A percentile compares a stretch with the other conserved stretches of the same genome.
Conservation (phyloP, 2,329 filamentous ascomycete genomes). For the Amylocarpus encephaloides region DNA sequence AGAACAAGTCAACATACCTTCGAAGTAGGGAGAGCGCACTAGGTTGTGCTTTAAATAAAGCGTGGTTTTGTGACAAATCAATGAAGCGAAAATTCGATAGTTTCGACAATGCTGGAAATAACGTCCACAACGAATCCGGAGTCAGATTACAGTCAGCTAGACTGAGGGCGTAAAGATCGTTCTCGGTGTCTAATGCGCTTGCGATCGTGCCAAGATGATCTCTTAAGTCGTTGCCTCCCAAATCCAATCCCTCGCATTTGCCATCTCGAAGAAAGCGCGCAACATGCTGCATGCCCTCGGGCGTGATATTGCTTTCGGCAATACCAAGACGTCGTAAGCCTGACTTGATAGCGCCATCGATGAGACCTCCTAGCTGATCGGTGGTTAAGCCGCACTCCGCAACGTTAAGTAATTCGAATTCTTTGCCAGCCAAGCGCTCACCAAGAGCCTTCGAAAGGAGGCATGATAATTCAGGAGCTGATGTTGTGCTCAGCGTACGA, state of each 20-base stretch:
- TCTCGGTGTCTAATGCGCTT: slow-evolving; percentile 44
- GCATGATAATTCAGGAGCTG: slow-evolving; percentile 40
- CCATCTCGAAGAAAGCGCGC: slow-evolving; percentile 68
- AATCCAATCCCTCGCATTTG: slow-evolving; percentile 78
- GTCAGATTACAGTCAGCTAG: slow-evolving; percentile 79
- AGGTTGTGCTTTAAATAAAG: slow-evolving; percentile 68
- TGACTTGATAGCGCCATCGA: slow-evolving; percentile 76
- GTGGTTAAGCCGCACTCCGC: slow-evolving; percentile 70
- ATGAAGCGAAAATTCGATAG: slow-evolving; percentile 77
- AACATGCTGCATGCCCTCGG: slow-evolving; percentile 68
- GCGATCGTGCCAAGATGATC: slow-evolving; percentile 50
- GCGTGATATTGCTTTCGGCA: slow-evolving; percentile 72
- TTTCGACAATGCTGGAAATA: slow-evolving; percentile 67
- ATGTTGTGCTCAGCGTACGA: slow-evolving; percentile 20
- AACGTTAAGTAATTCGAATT: slow-evolving; percentile 76
- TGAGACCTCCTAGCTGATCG: slow-evolving; percentile 64
- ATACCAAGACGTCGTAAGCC: slow-evolving; percentile 75
- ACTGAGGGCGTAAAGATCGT: slow-evolving; percentile 72
- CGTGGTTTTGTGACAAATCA: slow-evolving; percentile 84
- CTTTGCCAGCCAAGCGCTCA: slow-evolving; percentile 67
- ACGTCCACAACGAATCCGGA: slow-evolving; percentile 62
- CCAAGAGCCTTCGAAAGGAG: slow-evolving; percentile 70
- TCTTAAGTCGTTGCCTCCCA: slow-evolving; percentile 73
- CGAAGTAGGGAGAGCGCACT: slow-evolving; percentile 69
- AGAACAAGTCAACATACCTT: slow-evolving; percentile 45